Base-by-base conservation (phyloP, 2,329 filamentous ascomycete genomes). In the Fusarium devonianum region DNA sequence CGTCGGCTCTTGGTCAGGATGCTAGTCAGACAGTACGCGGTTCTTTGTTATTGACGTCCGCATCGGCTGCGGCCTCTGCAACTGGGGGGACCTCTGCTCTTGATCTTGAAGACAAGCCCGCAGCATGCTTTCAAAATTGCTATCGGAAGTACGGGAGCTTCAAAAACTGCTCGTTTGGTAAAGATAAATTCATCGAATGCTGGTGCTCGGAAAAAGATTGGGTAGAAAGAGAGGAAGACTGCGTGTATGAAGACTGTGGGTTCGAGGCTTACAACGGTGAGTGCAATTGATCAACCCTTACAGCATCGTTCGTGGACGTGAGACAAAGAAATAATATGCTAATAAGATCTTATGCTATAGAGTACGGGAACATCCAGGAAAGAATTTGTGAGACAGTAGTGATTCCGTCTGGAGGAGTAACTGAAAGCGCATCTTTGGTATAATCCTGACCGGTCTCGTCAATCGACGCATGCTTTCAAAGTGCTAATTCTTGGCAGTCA, bases 151-250 rank as follows among this genome's bases (percentile, higher is more conserved):
- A 53, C 7, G 40, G 48, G 3, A 53, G 37, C 5, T 47, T 36
- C 4, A 13, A 19, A 2, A 36, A 9, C 7, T 53, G 50, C n/a
- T 3, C 47, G 4, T 21, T 19, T 32, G 42, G 42, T n/a, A 28
- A 28, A 21, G 42, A 30, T 1, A 25, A 38, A 25, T 21, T 52
- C 13, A 4, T 17, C 7, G 9, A 51, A 29, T 47, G 50, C 7
- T 53, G 50, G 50, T 53, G 50, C 7, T 30, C 30, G 13, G 50
- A 35, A 8, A 30, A 11, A 18, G 50, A 52, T 4, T 53, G 50
- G 35, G 40, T 52, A 30, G 47, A 46, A 2, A 52, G 17, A 17
- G 50, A 52, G 10, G 47, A 52, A 9, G 47, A 52, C 5, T 53
- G 50, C 1, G 48, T 47, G 8, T 53, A 39, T 47, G 13, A 32